Evolutionary conservation across 352 stramenopile species (phyloP).

Genomic region (Globisporangium yorkense): DNA sequence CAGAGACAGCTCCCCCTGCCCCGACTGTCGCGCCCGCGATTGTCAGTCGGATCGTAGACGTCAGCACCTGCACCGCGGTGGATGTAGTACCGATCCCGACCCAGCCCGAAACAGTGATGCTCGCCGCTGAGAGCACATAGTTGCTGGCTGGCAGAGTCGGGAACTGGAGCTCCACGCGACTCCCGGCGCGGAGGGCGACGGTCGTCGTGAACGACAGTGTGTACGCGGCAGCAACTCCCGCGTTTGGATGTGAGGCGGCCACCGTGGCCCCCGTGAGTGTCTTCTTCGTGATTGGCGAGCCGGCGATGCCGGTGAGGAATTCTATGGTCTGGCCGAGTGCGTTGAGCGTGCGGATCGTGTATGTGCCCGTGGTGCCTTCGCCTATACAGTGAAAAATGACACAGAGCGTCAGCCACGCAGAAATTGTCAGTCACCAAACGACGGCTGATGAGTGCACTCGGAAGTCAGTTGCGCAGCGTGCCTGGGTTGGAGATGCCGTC

Average conservation of each 20-base stretch:
- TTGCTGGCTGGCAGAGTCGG: conserved; percentile 29
- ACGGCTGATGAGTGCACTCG: not conserved
- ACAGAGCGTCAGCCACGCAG: not conserved
- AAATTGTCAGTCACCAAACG: not conserved
- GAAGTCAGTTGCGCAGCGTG: not conserved
- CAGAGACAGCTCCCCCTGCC: conserved; percentile 19
- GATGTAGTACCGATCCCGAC: conserved; percentile 24
- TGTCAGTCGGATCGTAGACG: conserved; percentile 30
- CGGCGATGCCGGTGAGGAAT: conserved; percentile 20
- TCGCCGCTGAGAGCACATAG: conserved; percentile 24
- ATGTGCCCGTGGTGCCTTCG: conserved; percentile 27
- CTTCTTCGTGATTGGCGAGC: conserved; percentile 22
- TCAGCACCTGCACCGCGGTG: conserved; percentile 18
- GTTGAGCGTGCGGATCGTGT: conserved; percentile 33
- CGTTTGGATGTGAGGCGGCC: conserved; percentile 18
- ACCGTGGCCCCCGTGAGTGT: conserved; percentile 23
- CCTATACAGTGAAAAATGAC: conserved; percentile 16
- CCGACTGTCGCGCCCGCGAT: conserved; percentile 24
- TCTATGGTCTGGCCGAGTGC: conserved; percentile 27
- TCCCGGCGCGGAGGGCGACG: conserved; percentile 31
- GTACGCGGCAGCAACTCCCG: conserved; percentile 25
- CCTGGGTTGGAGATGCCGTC: conserved; percentile 58
- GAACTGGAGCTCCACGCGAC: conserved; percentile 40
- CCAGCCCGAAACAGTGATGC: conserved; percentile 18
- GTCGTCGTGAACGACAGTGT: conserved; percentile 36